Base-by-base conservation (phyloP, 331 rosid species). In the Rosa hybrid region DNA sequence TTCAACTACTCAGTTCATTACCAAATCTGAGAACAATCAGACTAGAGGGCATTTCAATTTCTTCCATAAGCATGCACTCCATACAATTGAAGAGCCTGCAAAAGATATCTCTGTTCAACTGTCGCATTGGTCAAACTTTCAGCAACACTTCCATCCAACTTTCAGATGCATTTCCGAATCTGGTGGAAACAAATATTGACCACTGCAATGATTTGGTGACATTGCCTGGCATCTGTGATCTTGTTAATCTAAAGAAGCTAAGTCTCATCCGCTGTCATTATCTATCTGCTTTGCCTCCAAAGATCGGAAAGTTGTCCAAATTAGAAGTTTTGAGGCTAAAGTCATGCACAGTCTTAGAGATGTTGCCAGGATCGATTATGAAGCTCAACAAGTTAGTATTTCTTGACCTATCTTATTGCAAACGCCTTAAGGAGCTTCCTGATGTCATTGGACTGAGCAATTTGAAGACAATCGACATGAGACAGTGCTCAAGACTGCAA, bases 321-420 rank as follows among this genome's bases (percentile, higher is more conserved):
- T 50, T 85, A n/a, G 64, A 82, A 56, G 30, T 62, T 9, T 13
- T 85, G 7, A 82, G 88, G 71, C 86, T 85, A 14, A 79, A 84
- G 42, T 82, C 82, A 8, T 82, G 88, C 34, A 76, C 63, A 7
- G 74, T 65, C 42, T 64, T 85, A 60, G 71, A 71, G 74, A 45
- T 45, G 49, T 57, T 82, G 42, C 84, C 84, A 20, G 23, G 65
- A 25, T 81, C 84, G 12, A 76, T 76, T 34, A 18, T 77, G 41
- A 59, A 25, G 65, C 84, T 81, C 21, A 42, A 8, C 4, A 72
- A 81, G 46, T 59, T 81, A 8, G 51, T 44, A 3, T 2, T 41
- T n/a, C 77, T 81, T 10, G 84, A 81, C 57, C 59, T 76, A 46
- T 81, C 81, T 14, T n/a, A 48, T 69, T 81, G 81, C 70, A 57